phyloP scores from a whole-genome alignment of 1,284 basidiomycete species.

The Entoloma clypeatum region DNA sequence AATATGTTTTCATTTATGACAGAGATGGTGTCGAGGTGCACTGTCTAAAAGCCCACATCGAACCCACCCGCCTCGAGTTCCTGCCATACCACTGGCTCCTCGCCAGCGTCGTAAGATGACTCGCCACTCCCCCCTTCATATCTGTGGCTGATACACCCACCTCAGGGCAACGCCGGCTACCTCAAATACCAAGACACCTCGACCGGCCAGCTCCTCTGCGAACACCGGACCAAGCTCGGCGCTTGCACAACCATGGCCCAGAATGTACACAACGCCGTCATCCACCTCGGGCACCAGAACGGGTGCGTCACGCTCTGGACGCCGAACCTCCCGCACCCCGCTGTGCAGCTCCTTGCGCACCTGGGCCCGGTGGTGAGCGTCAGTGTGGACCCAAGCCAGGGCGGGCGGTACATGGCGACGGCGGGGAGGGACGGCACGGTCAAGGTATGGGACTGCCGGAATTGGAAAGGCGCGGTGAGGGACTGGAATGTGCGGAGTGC shows the following conservation, averaged over 20 bases:
- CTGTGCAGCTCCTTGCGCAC: conserved; percentile 90
- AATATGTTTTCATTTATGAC: conserved; percentile 97
- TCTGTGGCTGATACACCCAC: conserved; percentile 4
- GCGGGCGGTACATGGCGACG: conserved; percentile 90
- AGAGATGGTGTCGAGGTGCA: conserved; percentile 93
- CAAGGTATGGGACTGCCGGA: conserved; percentile 95
- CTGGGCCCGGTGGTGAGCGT: conserved; percentile 83
- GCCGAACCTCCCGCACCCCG: conserved; percentile 88
- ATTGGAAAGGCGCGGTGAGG: conserved; percentile 86
- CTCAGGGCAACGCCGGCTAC: conserved; percentile 83
- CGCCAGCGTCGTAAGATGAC: conserved; percentile 66
- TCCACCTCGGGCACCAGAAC: conserved; percentile 92
- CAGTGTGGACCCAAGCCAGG: conserved; percentile 78
- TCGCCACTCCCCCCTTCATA: conserved; percentile 3
- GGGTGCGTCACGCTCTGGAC: conserved; percentile 95
- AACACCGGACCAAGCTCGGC: conserved; percentile 91
- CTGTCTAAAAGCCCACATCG: conserved; percentile 79
- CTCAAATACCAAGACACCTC: conserved; percentile 98
- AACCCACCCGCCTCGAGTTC: conserved; percentile 89
- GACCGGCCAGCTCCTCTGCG: conserved; percentile 83
- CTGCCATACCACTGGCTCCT: conserved; percentile 96
- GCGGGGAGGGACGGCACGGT: conserved; percentile 85
- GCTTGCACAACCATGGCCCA: conserved; percentile 86
- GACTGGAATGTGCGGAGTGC: conserved; percentile 75
- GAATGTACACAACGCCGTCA: conserved; percentile 89